Conservation (phyloP, 2,329 filamentous ascomycete genomes). For the Aspergillus floridensis region DNA sequence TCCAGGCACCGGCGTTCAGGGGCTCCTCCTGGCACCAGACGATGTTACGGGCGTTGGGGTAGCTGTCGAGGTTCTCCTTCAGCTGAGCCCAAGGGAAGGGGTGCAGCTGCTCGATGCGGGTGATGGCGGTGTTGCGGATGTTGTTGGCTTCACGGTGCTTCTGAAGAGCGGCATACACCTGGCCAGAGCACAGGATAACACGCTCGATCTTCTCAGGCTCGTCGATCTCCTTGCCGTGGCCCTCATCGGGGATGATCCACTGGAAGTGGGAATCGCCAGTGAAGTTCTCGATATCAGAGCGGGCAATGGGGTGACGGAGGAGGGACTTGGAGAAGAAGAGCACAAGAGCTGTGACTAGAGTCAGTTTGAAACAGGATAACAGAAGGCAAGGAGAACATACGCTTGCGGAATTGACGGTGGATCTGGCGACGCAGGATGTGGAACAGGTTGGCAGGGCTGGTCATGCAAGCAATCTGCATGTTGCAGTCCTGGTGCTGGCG, state of each 20-base stretch:
- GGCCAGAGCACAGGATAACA: conserved; percentile 89
- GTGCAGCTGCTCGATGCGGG: conserved; percentile 94
- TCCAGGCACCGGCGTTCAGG: conserved; percentile 95
- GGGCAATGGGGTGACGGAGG: conserved; percentile 87
- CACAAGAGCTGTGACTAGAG: conserved; percentile 64
- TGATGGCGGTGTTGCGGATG: conserved; percentile 88
- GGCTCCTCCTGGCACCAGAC: conserved; percentile 98
- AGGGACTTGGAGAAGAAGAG: conserved; percentile 99
- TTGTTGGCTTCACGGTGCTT: conserved; percentile 88
- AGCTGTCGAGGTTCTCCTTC: conserved; percentile 92
- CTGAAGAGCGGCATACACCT: conserved; percentile 85
- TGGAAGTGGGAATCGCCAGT: conserved; percentile 87
- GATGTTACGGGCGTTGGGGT: conserved; percentile 96
- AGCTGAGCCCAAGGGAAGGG: conserved; percentile 98
- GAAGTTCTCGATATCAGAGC: conserved; percentile 88
- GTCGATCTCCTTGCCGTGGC: conserved; percentile 74
- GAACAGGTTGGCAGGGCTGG: conserved; percentile 93
- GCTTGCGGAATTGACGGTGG: conserved; percentile 99
- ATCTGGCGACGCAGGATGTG: conserved; percentile 95
- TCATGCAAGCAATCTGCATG: conserved; percentile 98
- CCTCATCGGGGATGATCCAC: conserved; percentile 92
- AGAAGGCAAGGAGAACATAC: conserved; percentile 55
- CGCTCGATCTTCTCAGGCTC: conserved; percentile 84
- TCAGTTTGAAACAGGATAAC: conserved; percentile 14
- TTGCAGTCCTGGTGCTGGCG: conserved; percentile 99